Percentiles rank a stretch among this genome's conserved stretches.
Conservation (phyloP, 2,329 filamentous ascomycete genomes). For the Coniella lustricola region DNA sequence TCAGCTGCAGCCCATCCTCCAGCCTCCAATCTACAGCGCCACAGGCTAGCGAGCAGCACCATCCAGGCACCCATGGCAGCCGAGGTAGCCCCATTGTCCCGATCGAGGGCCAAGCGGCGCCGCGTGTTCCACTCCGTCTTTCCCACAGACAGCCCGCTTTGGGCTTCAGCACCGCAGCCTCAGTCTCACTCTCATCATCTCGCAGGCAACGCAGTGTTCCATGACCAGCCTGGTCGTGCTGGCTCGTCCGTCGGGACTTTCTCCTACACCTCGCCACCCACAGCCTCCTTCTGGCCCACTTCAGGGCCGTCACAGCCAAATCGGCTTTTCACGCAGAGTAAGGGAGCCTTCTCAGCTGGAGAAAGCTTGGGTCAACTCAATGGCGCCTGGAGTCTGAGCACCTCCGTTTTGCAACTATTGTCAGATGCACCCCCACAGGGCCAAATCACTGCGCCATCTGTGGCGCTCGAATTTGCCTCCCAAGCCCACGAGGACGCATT, state of each 20-base stretch:
- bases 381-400: slow-evolving; percentile 56
- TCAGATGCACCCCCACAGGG: slow-evolving; percentile 48
- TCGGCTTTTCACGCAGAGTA: slow-evolving; percentile 2
- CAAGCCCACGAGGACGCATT: slow-evolving; percentile 40
- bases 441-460: slow-evolving; percentile 42
- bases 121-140: slow-evolving; percentile 51
- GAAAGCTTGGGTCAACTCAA: slow-evolving; percentile 52
- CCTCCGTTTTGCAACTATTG: slow-evolving; percentile 49
- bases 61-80: slow-evolving; percentile 8
- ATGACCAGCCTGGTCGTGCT: slow-evolving; percentile 39
- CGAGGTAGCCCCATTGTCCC: slow-evolving; percentile 24
- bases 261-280: slow-evolving; percentile 5
- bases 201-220: slow-evolving; percentile 28
- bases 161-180: background rate
- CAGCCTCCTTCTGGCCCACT: slow-evolving; percentile 5
- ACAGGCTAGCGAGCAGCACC: background rate
- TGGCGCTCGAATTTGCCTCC: slow-evolving; percentile 32
- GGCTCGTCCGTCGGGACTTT: slow-evolving; percentile 16
- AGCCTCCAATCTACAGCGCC: background rate
- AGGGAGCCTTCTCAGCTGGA: slow-evolving; percentile 14
- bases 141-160: slow-evolving; percentile 41
- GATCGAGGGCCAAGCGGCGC: slow-evolving; percentile 40
- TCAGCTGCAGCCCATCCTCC: background rate
- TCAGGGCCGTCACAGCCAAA: slow-evolving; percentile 2
- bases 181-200: slow-evolving; percentile 33